Evolutionary conservation across 176 grass and related monocot species (phyloP), one percentile per base, ranked within the genome.

Genomic region (Alopecurus myosuroides): DNA sequence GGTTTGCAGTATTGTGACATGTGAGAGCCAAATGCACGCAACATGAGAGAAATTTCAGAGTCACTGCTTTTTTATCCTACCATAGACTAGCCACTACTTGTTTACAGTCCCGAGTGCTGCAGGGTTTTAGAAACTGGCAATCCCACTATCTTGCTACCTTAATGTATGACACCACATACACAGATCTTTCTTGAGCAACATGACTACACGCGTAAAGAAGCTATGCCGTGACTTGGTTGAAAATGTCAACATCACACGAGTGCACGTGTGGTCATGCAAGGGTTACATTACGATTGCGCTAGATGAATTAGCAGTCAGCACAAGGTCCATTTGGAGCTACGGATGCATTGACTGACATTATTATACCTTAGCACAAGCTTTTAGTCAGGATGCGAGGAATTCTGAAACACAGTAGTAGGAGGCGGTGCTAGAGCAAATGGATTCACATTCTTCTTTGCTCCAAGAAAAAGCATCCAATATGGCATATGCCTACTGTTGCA

Each of bases 141-240:
- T 69, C 58, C 85, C 84, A 90, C 75, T 87, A 74, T 60, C 85
- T 83, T 90, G 79, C 76, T 83, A 77, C 40, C 46, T 69, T 90
- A 69, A 13, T 72, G 9, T 86, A 73, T 86, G 61, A 64, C 73
- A 72, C 63, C 63, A 73, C 34, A 29, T 74, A 74, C 36, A 30
- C 55, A 78, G 48, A 28, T 74, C 84, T 84, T 53, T 86, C 63
- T 78, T 78, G 42, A 72, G 72, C 79, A 90, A 63, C 55, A 86
- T 86, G 45, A 73, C 44, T 57, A 67, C 65, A 74, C 53, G 49
- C 56, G 67, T 53, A 78, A 83, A 78, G 42, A 83, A 76, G 80
- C 12, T 72, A 44, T 48, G 56, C 40, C 31, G 58, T 58, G 89
- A 87, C 69, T 41, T 64, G 89, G 17, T 15, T 74, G 14, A 74